Percentiles rank a stretch among this genome's conserved stretches.
Evolutionary conservation across 75 land plant genomes (phyloP).

Genomic region (Pinus albicaulis): DNA sequence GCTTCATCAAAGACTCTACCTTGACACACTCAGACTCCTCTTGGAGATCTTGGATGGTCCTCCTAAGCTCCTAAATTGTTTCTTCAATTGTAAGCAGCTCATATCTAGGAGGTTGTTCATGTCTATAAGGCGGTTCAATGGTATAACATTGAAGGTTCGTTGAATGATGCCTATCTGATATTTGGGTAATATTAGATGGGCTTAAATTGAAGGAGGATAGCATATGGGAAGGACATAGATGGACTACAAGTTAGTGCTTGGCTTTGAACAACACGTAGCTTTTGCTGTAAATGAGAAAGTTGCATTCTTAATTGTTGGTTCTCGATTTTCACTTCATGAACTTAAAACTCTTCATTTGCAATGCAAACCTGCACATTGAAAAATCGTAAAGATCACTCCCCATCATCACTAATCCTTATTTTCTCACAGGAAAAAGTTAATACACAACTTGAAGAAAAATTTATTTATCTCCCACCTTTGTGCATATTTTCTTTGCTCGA

Average conservation of each 20-base stretch:
- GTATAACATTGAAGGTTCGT: constrained; percentile 29
- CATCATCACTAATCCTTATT: too few species aligned
- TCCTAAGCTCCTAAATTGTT: constrained; percentile 43
- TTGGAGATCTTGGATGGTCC: constrained; percentile 51
- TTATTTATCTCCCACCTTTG: constrained; percentile 11
- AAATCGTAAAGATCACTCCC: not conserved
- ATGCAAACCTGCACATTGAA: constrained; percentile 4
- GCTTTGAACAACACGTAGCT: constrained; percentile 14
- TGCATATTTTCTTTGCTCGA: constrained; percentile 28
- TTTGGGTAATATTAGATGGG: not conserved
- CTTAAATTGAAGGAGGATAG: not conserved
- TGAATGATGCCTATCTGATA: constrained; percentile 11
- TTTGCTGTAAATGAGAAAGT: constrained; percentile 17
- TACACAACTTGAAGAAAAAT: not conserved
- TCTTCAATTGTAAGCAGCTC: constrained; percentile 24
- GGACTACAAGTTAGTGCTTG: not conserved
- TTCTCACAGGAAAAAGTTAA: not conserved
- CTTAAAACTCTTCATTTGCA: constrained; percentile 11
- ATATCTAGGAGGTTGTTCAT: constrained; percentile 29
- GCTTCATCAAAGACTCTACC: constrained; percentile 12
- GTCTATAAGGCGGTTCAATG: constrained; percentile 34
- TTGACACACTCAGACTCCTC: constrained; percentile 20
- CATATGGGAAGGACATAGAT: not conserved
- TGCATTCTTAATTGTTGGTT: constrained; percentile 26
- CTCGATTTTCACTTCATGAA: constrained; percentile 23